Base-by-base conservation (phyloP, 768 basidiomycete genomes). In the Mrakia gelida region DNA sequence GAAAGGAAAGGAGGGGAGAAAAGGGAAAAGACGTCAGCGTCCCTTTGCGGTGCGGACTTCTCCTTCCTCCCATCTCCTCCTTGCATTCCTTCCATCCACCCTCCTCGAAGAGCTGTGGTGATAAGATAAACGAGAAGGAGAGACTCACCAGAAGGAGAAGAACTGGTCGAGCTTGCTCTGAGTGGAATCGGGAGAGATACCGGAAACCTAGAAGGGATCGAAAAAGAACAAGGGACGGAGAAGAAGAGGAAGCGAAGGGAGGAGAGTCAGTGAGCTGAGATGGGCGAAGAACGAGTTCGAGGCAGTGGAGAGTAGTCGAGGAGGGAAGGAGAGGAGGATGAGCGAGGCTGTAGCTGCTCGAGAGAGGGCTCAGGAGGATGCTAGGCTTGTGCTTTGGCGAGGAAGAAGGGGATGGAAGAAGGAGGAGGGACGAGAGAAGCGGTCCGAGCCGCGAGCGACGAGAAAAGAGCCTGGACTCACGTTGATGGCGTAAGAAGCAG, bases 141-240 rank as follows among this genome's bases (percentile, higher is more conserved):
- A 13, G 34, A 56, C 54, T 28, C 0, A 78, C 77, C 70, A 97
- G 86, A 96, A 97, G 3, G 82, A 82, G 81, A 83, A 84, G 80
- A 84, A 84, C 79, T 92, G 78, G 80, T 89, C 85, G 75, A 98
- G 87, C 78, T 92, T 89, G 28, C 86, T 83, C 82, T 92, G 86
- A 32, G 88, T 89, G 18, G 92, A 94, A 59, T 85, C 84, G 2
- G 90, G 83, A 8, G 91, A 85, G 82, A 97, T 88, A 71, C 88
- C 88, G 28, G 91, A 87, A 72, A 96, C 93, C 92, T 94, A 79
- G 41, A 54, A 54, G 63, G 49, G 9, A 43, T 26, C 15, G 45
- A 43, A 32, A 23, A 52, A 52, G 41, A 43, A 23, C 23, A 45
- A 30, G 49, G 74, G 45, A 45, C 5, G 45, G 45, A 13, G 45